Percentiles rank a stretch among this genome's conserved stretches.
Conservation (phyloP, 495 filamentous ascomycete species). For the Glonium stellatum region DNA sequence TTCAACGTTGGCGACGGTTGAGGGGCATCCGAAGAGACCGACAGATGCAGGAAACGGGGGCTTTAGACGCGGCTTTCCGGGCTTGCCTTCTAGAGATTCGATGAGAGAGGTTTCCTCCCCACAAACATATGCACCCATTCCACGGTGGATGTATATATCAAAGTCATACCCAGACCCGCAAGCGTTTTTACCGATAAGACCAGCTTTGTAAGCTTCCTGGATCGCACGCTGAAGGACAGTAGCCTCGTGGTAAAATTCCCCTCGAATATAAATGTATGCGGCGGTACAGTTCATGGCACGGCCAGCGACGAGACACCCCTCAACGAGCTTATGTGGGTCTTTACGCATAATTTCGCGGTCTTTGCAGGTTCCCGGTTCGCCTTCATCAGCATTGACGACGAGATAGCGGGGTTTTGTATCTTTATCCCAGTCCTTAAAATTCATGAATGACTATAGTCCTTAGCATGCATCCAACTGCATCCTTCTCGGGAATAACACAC, state of each 20-base stretch:
- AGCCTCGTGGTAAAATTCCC: slow-evolving; percentile 96
- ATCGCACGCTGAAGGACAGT: slow-evolving; percentile 90
- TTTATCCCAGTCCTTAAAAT: slow-evolving; percentile 99
- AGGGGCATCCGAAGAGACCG: slow-evolving; percentile 94
- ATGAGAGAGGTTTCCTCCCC: slow-evolving; percentile 97
- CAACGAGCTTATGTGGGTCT: slow-evolving; percentile 96
- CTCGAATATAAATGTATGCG: slow-evolving; percentile 98
- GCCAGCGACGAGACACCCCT: slow-evolving; percentile 93
- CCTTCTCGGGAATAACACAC: slow-evolving; percentile 41
- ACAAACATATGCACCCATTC: slow-evolving; percentile 95
- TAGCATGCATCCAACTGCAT: slow-evolving; percentile 13
- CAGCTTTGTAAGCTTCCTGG: slow-evolving; percentile 91
- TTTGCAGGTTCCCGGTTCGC: slow-evolving; percentile 98
- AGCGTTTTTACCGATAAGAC: slow-evolving; percentile 94
- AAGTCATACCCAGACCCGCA: slow-evolving; percentile 96
- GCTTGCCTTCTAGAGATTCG: slow-evolving; percentile 96
- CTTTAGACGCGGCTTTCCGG: slow-evolving; percentile 96
- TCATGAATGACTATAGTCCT: slow-evolving; percentile 85
- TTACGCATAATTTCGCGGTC: slow-evolving; percentile 99
- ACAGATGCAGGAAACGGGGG: slow-evolving; percentile 96
- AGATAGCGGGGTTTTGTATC: slow-evolving; percentile 92
- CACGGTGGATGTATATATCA: slow-evolving; percentile 92
- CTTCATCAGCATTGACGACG: slow-evolving; percentile 97
- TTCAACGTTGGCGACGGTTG: slow-evolving; percentile 96
- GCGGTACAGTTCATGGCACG: slow-evolving; percentile 97